phyloP scores from a whole-genome alignment of 176 grass and related monocot genomes.

The Miscanthus lutarioriparius region DNA sequence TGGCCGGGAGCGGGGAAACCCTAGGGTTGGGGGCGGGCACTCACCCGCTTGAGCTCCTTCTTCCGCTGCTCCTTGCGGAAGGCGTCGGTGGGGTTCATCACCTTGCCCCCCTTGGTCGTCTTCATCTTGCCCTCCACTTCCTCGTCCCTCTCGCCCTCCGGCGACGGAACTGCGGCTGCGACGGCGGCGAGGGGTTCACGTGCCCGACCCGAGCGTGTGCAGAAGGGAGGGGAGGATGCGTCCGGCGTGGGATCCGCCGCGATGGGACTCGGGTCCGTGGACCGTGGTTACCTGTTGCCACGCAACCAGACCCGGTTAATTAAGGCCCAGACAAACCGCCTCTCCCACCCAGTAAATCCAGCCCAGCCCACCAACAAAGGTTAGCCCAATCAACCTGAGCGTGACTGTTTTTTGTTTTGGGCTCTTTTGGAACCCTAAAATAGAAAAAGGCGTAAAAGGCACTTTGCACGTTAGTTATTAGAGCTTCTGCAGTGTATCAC shows the following conservation, averaged over 20 bases:
- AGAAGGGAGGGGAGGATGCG: too few species aligned
- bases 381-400: neutral
- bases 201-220: neutral
- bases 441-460: too few species aligned
- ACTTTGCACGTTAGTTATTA: too few species aligned
- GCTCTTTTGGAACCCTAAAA: too few species aligned
- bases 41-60: constrained; percentile 97
- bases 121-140: constrained; percentile 62
- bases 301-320: neutral
- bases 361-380: neutral
- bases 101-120: constrained; percentile 98
- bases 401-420: too few species aligned
- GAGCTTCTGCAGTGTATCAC: too few species aligned
- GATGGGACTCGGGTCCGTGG: neutral
- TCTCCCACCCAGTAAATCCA: neutral
- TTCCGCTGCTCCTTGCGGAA: constrained; percentile 93
- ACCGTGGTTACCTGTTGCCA: neutral
- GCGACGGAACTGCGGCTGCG: neutral
- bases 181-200: constrained; percentile 24
- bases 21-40: constrained; percentile 37
- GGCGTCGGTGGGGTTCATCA: constrained; percentile 97
- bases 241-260: neutral
- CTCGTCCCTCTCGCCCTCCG: constrained; percentile 15
- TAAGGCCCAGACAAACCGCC: neutral
- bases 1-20: constrained; percentile 20